Evolutionary conservation across 495 filamentous ascomycete genomes (phyloP), one percentile per base, ranked within the genome.

Genomic region (Podospora australis): DNA sequence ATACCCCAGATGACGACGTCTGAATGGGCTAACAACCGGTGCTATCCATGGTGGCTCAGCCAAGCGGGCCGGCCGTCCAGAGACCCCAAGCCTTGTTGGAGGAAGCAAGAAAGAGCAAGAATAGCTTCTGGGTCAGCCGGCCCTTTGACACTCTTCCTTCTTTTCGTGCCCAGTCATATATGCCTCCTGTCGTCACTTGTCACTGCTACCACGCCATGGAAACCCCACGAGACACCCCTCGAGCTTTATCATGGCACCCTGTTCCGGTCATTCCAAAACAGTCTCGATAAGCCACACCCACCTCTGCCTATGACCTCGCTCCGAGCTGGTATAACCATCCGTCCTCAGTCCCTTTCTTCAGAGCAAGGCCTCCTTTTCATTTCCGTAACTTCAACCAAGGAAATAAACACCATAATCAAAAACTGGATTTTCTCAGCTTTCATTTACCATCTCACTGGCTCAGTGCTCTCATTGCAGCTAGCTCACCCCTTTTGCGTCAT

Each of bases 141-240:
- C n/a, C n/a, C n/a, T n/a, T n/a, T n/a, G n/a, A n/a, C n/a, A n/a
- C n/a, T n/a, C n/a, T n/a, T n/a, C n/a, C n/a, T n/a, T n/a, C n/a
- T n/a, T n/a, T n/a, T n/a, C n/a, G n/a, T n/a, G n/a, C n/a, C n/a
- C n/a, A n/a, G n/a, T n/a, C n/a, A n/a, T n/a, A n/a, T n/a, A n/a
- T n/a, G n/a, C n/a, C n/a, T n/a, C 2, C 39, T 45, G 48, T 24
- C 48, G 34, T 51, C 48, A 51, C 48, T 39, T 51, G 40, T 45
- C 48, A 45, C 39, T 22, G 13, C 26, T 16, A 36, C 32, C 19
- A n/a, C n/a, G 32, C 45, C 45, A 20, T 16, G 11, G 4, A 26
- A 35, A 39, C 48, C 44, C 48, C 36, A 19, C 38, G 29, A 39
- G 39, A 30, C 48, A 39, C 48, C 40, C 29, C 48, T 17, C 32